phyloP scores from a whole-genome alignment of 345 rosid species.

The Kandelia obovata region DNA sequence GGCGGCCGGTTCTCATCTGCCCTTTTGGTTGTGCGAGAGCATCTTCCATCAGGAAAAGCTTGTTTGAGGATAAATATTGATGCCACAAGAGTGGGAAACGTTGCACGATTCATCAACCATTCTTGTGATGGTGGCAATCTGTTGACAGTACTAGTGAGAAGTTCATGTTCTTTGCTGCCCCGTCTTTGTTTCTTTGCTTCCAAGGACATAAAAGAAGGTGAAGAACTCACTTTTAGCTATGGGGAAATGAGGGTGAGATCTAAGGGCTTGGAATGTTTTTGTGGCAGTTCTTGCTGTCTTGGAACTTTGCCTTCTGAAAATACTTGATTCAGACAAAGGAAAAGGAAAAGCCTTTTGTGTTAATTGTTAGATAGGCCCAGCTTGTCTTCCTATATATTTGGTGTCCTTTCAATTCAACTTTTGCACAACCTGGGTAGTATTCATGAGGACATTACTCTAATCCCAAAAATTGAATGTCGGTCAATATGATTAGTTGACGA shows the following conservation, averaged over 20 bases:
- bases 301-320: slow-evolving; percentile 72
- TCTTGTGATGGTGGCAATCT: slow-evolving; percentile 90
- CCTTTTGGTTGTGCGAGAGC: slow-evolving; percentile 83
- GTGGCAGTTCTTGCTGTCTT: slow-evolving; percentile 62
- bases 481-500: no score
- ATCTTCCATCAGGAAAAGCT: slow-evolving; percentile 81
- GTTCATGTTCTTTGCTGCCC: slow-evolving; percentile 58
- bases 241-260: slow-evolving; percentile 53
- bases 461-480: no score
- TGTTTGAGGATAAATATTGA: slow-evolving; percentile 82
- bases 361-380: no score
- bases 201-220: slow-evolving; percentile 52
- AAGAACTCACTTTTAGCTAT: slow-evolving; percentile 78
- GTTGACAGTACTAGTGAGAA: slow-evolving; percentile 53
- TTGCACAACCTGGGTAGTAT: no score
- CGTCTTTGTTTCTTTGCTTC: slow-evolving; percentile 83
- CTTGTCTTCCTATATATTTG: no score
- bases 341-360: not conserved
- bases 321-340: slow-evolving; percentile 35
- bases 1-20: slow-evolving; percentile 49
- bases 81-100: slow-evolving; percentile 72
- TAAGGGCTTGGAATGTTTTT: slow-evolving; percentile 56
- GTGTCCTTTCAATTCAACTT: no score
- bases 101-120: slow-evolving; percentile 81
- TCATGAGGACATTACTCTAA: no score